phyloP scores from a whole-genome alignment of 768 basidiomycete species.

The Dentipellis fragilis region DNA sequence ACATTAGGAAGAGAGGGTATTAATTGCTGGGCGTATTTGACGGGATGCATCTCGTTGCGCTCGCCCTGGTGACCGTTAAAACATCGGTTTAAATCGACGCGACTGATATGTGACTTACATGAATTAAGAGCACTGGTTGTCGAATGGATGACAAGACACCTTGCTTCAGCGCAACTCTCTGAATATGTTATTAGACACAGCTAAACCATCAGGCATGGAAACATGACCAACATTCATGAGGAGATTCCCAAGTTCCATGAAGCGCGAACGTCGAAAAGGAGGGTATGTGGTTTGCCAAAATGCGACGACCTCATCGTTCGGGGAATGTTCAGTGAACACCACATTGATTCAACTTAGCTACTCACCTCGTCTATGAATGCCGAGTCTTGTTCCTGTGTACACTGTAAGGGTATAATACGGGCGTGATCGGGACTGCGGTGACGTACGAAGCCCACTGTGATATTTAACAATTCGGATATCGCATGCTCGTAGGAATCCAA shows the following conservation, averaged over 20 bases:
- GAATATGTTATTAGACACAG: background rate
- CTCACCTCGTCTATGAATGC: no score
- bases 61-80: background rate
- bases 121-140: constrained; percentile 7
- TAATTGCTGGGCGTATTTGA: constrained; percentile 4
- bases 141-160: constrained; percentile 26
- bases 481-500: constrained; percentile 59
- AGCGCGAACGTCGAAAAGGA: constrained; percentile 40
- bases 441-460: constrained; percentile 49
- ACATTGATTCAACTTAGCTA: no score
- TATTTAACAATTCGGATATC: constrained; percentile 44
- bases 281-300: constrained; percentile 53
- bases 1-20: background rate
- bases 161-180: constrained; percentile 47
- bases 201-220: background rate
- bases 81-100: background rate
- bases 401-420: background rate
- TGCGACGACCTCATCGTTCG: constrained; percentile 40
- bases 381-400: no score
- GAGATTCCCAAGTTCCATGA: constrained; percentile 44
- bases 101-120: background rate
- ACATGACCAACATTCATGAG: constrained; percentile 45
- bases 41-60: constrained; percentile 1
- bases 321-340: no score
- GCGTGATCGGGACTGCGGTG: background rate